These are phyloP conservation scores for Lodderomyces jiufengensis DNA, from an alignment of 1,139 yeast genomes.

Conservation along the genomic window DNA sequence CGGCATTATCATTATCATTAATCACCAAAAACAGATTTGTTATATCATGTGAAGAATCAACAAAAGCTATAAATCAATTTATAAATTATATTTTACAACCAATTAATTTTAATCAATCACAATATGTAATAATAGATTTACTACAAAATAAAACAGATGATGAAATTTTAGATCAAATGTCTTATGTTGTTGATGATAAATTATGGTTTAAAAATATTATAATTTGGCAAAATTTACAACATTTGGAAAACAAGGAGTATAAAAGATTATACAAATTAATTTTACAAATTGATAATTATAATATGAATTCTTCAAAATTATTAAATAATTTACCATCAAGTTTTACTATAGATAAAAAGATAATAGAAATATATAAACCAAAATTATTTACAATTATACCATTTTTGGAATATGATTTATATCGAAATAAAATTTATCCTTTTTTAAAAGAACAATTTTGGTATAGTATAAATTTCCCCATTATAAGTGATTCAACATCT, in stretches of 20 bases:
- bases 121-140: slow-evolving; percentile 19
- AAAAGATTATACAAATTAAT: slow-evolving; percentile 25
- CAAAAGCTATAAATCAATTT: slow-evolving; percentile 10
- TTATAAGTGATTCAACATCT: not conserved
- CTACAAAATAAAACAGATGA: slow-evolving; percentile 12
- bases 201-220: slow-evolving; percentile 16
- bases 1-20: slow-evolving; percentile 26
- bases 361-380: slow-evolving; percentile 17
- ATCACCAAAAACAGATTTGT: slow-evolving; percentile 21
- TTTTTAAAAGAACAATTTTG: slow-evolving; percentile 39
- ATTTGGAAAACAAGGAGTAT: slow-evolving; percentile 18
- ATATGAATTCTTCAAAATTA: slow-evolving; percentile 17
- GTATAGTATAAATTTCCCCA: slow-evolving; percentile 23
- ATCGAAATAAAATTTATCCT: slow-evolving; percentile 22
- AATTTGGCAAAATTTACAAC: slow-evolving; percentile 27
- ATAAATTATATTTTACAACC: slow-evolving; percentile 5
- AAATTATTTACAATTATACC: slow-evolving; percentile 24
- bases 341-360: slow-evolving; percentile 10
- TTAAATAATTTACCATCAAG: slow-evolving; percentile 6
- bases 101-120: slow-evolving; percentile 12
- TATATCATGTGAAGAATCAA: slow-evolving; percentile 16
- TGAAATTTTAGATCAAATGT: slow-evolving; percentile 11
- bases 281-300: slow-evolving; percentile 30
- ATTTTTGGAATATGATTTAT: slow-evolving; percentile 17
- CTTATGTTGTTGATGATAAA: slow-evolving; percentile 6